Conservation (phyloP, 73 alveolate genomes). For the Tetrahymena elliotti region DNA sequence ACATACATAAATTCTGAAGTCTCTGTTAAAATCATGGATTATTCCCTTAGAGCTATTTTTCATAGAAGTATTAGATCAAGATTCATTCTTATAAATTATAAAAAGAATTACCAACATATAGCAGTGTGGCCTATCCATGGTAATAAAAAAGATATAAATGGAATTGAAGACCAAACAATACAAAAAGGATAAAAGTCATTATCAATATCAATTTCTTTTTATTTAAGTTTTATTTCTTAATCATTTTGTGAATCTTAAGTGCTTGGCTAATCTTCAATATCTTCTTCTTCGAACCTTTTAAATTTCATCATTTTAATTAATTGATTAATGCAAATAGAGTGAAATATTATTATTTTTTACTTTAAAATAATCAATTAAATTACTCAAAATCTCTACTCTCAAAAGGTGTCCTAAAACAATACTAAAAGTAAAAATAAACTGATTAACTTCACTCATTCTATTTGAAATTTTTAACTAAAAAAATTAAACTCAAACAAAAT, state of each 20-base stretch:
- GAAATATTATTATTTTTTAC: no score
- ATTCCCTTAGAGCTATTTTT: neutral
- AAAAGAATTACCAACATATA: neutral
- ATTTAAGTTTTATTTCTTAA: neutral
- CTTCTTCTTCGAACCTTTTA: neutral
- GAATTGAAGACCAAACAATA: neutral
- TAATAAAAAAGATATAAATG: neutral
- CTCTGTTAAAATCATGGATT: neutral
- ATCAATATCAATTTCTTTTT: neutral
- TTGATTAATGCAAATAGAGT: neutral
- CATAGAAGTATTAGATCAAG: no score
- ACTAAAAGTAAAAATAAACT: neutral
- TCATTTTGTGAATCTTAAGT: neutral
- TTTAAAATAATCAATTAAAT: neutral
- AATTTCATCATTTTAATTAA: neutral
- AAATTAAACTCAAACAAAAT: no score
- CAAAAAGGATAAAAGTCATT: neutral
- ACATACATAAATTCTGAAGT: neutral
- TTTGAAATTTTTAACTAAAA: no score
- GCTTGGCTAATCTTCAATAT: neutral
- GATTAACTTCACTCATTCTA: neutral
- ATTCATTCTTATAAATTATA: neutral
- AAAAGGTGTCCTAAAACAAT: neutral
- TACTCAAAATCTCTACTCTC: neutral
- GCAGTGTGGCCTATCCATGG: neutral